These are phyloP conservation scores for Didymella pomorum DNA, from an alignment of 2,329 filamentous ascomycete species.

Conservation along the genomic window DNA sequence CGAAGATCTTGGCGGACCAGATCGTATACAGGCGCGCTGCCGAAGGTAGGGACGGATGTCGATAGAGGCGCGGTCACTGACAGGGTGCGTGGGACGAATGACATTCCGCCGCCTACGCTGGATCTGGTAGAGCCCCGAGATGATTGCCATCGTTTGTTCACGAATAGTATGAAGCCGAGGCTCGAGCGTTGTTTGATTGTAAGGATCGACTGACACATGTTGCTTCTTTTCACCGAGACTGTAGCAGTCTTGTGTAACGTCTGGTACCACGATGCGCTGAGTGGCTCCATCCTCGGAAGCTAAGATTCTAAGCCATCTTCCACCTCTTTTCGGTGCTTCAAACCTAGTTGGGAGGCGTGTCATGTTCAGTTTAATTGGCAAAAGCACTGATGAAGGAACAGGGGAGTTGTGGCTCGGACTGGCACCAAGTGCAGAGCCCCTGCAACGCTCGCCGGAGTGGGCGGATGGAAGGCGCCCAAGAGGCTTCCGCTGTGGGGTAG, in stretches of 20 bases:
- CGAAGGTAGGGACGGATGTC: constrained; percentile 29
- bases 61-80: constrained; percentile 39
- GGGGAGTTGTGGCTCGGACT: constrained; percentile 15
- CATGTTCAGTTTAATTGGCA: constrained; percentile 19
- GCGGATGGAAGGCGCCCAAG: constrained; percentile 12
- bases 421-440: constrained; percentile 12
- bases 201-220: constrained; percentile 32
- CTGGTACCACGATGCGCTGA: constrained; percentile 21
- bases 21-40: constrained; percentile 28
- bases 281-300: constrained; percentile 22
- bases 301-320: constrained; percentile 15
- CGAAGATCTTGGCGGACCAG: constrained; percentile 27
- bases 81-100: constrained; percentile 31
- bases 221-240: constrained; percentile 15
- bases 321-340: constrained; percentile 19
- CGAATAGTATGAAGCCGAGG: constrained; percentile 31
- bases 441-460: constrained; percentile 17
- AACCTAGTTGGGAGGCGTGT: constrained; percentile 17
- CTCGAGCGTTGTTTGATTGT: constrained; percentile 17
- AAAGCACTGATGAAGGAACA: constrained; percentile 18
- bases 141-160: constrained; percentile 36
- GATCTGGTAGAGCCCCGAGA: constrained; percentile 43
- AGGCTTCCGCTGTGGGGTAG: constrained; percentile 21
- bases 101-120: constrained; percentile 29
- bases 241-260: constrained; percentile 14